Evolutionary conservation across 768 basidiomycete species (phyloP), one percentile per base, ranked within the genome.

Genomic region (Termitomyces heimii): DNA sequence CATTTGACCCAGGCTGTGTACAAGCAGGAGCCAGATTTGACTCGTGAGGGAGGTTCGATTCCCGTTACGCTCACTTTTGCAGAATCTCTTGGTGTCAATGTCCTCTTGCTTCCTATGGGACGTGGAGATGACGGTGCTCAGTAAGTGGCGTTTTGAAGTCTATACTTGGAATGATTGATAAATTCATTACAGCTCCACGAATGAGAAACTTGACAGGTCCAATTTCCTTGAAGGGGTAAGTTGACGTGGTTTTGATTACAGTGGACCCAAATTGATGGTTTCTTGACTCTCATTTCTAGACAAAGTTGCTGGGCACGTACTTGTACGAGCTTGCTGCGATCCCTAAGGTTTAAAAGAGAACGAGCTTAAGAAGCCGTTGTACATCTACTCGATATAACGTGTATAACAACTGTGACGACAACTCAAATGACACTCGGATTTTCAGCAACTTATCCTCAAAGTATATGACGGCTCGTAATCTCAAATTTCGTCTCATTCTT

Each of bases 1-100:
- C 31, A 10, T 28, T 7, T 9, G 7, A 24, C 18, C 35, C 45
- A 80, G 79, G 70, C 68, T n/a, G 67, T 94, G 9, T 94, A 92
- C 73, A 76, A 82, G 46, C 79, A 80, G 67, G 81, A 83, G 5
- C 94, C 94, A 0, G 91, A 95, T 67, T 75, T 88, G 57, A 94
- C 89, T 2, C 83, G 93, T 42, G 94, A 96, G 69, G 93, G 93
- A n/a, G 95, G 95, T 5, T 92, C 92, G 6, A 95, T 95, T 60
- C 94, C 94, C 0, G 91, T 96, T 31, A 95, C 94, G 4, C 78
- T 98, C 56, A 95, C 93, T 1, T 96, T 98, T 68, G 92, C 94
- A 10, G 92, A 97, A 67, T 83, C 83, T 44, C 75, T 97, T 46
- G 83, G 84, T 13, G 87, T 94, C 55, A 97, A 94, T 66, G 92